Base-by-base conservation (phyloP, 1,139 yeast genomes). In the Wickerhamomyces sp. region DNA sequence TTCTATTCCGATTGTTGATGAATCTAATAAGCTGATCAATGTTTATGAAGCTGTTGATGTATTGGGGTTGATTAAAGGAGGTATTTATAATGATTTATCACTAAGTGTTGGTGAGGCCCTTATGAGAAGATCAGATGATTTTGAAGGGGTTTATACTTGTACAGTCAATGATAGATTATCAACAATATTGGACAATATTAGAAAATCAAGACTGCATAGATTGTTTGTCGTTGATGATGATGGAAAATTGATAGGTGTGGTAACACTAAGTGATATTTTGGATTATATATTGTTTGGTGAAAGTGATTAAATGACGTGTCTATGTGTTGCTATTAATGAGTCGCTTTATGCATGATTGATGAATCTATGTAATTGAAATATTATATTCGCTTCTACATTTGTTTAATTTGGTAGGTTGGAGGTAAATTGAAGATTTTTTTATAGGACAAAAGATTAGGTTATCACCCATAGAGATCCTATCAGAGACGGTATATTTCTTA, bases 1-100 rank as follows among this genome's bases (percentile, higher is more conserved):
- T 3, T 88, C 97, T 2, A 84, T 94, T 34, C 99, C 99, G 6
- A 91, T 94, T 51, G 82, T 93, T 30, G 97, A 93, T 61, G 89
- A 83, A 18, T 63, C 69, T 32, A 71, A 69, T 23, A 79, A 79
- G 59, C 73, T 93, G 53, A 75, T 90, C 54, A 94, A 94, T 61
- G 96, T 93, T 37, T 94, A 91, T 64, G 99, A 94, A 67, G 95
- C 97, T 0, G 95, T 90, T 37, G 99, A 94, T 65, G 95, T 93
- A 7, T 74, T 94, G 56, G 89, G 96, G 0, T 72, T 94, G 58
- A 91, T 93, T 48, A 93, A 91, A 65, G 96, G 97, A 37, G 98
- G 98, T 3, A 84, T 89, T 61, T 90, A 91, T 61, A 88, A 91
- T 36, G 99, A 93, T 65, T 72, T 93, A 53, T 87, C 91, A 40